Percentiles rank a stretch among this genome's conserved stretches.
These are phyloP conservation scores for Stagonosporopsis vannaccii DNA, from an alignment of 2,329 filamentous ascomycete genomes.

Conservation along the genomic window DNA sequence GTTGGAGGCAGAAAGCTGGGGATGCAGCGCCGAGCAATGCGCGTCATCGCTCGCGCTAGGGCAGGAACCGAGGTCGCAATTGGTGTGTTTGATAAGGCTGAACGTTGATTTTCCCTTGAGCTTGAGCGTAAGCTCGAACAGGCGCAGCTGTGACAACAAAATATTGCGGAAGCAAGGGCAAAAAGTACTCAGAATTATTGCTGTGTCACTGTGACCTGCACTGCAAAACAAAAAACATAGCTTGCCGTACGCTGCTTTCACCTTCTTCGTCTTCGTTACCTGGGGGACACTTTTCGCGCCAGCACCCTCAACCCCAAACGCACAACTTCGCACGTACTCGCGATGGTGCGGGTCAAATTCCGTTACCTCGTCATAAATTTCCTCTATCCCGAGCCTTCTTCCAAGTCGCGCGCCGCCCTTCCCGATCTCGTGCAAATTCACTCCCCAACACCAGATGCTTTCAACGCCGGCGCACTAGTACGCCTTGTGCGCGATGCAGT, in stretches of 20 bases:
- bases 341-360: conserved; percentile 95
- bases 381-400: conserved; percentile 73
- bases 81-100: conserved; percentile 10
- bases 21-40: conserved; percentile 30
- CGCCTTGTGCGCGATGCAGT: conserved; percentile 64
- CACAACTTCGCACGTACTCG: not conserved
- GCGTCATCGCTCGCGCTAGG: conserved; percentile 33
- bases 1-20: conserved; percentile 31
- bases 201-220: not conserved
- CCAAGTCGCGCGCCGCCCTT: conserved; percentile 47
- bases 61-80: conserved; percentile 12
- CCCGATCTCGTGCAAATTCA: conserved; percentile 75
- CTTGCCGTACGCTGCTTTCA: not conserved
- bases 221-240: not conserved
- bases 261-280: not conserved
- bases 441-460: conserved; percentile 75
- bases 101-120: conserved; percentile 15
- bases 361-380: conserved; percentile 96
- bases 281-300: not conserved
- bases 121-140: not conserved
- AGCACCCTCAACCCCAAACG: not conserved
- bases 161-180: not conserved
- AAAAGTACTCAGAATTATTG: not conserved
- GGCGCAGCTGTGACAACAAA: not conserved
- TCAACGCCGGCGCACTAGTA: conserved; percentile 71